These are phyloP conservation scores for Biscutella laevigata DNA, from an alignment of 441 rosid species.

Conservation along the genomic window DNA sequence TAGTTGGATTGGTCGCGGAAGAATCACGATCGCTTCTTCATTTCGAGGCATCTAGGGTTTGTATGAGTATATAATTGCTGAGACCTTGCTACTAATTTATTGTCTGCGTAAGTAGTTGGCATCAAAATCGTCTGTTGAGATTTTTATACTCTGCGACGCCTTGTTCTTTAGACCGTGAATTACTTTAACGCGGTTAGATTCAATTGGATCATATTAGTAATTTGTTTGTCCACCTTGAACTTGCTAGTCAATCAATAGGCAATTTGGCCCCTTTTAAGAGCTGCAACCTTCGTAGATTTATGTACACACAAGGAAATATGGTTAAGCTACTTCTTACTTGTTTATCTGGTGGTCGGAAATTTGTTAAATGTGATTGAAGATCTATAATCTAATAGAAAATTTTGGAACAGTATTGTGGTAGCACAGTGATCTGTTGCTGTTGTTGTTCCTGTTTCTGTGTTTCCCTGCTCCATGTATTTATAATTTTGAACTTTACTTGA, in stretches of 20 bases:
- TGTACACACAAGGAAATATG: not conserved
- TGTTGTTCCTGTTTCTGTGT: not conserved
- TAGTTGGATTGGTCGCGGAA: constrained; percentile 5
- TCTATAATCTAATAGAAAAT: not conserved
- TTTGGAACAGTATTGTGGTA: not conserved
- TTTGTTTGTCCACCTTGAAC: not conserved
- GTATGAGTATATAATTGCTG: not conserved
- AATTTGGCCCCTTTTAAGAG: not conserved
- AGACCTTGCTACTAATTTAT: constrained; percentile 10
- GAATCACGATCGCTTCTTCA: constrained; percentile 5
- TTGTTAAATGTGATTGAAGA: not conserved
- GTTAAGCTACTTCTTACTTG: not conserved
- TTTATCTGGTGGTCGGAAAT: not conserved
- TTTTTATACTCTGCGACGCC: not conserved
- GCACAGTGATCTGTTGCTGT: constrained; percentile 5
- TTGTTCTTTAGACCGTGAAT: constrained; percentile 9
- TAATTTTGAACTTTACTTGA: too few relatives aligned
- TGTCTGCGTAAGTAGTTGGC: not conserved
- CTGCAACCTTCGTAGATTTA: not conserved
- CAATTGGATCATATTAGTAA: not conserved
- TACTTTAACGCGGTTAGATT: constrained; percentile 10
- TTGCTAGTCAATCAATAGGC: not conserved
- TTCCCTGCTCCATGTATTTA: not conserved
- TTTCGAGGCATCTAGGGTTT: constrained; percentile 19
- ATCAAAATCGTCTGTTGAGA: constrained; percentile 1